Evolutionary conservation across 2,329 filamentous ascomycete species (phyloP).

Genomic region (Apiospora marii): DNA sequence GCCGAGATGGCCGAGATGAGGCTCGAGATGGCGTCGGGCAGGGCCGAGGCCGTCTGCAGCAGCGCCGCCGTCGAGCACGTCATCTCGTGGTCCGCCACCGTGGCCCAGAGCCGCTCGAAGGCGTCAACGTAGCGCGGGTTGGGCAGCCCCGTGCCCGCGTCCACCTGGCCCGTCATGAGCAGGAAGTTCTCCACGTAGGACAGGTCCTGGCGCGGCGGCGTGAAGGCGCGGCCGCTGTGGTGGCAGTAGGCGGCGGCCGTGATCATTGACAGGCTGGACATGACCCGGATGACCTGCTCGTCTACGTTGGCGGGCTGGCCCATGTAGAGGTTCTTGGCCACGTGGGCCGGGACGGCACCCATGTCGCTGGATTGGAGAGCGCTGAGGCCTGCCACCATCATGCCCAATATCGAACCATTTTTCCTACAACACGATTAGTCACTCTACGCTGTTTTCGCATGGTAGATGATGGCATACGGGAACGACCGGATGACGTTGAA

Average conservation of each 20-base stretch:
- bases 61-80: slow-evolving; percentile 34
- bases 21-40: slow-evolving; percentile 32
- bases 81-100: slow-evolving; percentile 35
- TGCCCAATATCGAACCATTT: slow-evolving; percentile 33
- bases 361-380: slow-evolving; percentile 31
- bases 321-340: slow-evolving; percentile 29
- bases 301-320: slow-evolving; percentile 32
- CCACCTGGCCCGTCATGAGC: slow-evolving; percentile 33
- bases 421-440: slow-evolving; percentile 24
- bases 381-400: slow-evolving; percentile 33
- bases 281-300: slow-evolving; percentile 30
- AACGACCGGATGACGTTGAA: slow-evolving; percentile 31
- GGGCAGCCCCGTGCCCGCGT: slow-evolving; percentile 30
- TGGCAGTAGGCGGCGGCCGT: slow-evolving; percentile 35
- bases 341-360: slow-evolving; percentile 31
- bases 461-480: slow-evolving; percentile 22
- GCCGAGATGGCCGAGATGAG: slow-evolving; percentile 31
- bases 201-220: slow-evolving; percentile 30
- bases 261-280: slow-evolving; percentile 33
- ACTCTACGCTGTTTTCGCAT: not conserved
- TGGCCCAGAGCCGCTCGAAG: slow-evolving; percentile 32
- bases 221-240: slow-evolving; percentile 29
- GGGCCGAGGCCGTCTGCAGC: slow-evolving; percentile 32
- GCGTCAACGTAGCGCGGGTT: slow-evolving; percentile 29
- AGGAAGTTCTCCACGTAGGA: slow-evolving; percentile 35